Evolutionary conservation across 2,329 filamentous ascomycete species (phyloP).

Genomic region (Fusarium sp.): DNA sequence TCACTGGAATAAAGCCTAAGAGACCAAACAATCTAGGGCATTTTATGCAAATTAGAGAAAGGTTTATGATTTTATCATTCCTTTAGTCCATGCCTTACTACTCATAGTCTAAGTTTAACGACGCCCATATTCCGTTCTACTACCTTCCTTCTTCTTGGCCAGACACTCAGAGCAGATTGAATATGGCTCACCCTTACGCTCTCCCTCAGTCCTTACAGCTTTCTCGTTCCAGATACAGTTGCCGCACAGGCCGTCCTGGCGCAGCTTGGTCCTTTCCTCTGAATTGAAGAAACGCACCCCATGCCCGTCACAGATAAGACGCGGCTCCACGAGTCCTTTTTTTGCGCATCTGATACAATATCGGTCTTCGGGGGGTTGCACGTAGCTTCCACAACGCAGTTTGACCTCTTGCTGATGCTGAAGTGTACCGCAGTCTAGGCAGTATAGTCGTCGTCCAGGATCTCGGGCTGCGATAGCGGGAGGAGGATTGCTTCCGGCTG

Average conservation of each 20-base stretch:
- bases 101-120: background rate
- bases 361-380: no score
- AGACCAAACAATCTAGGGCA: background rate
- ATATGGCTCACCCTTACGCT: background rate
- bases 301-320: no score
- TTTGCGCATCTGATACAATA: no score
- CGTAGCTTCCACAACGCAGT: no score
- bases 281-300: no score
- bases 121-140: no score
- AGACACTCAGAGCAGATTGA: background rate
- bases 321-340: no score
- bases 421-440: background rate
- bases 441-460: background rate
- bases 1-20: background rate
- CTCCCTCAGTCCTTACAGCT: background rate
- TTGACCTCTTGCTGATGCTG: no score
- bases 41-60: background rate
- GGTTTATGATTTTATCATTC: background rate
- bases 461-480: no score
- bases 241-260: background rate
- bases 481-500: background rate
- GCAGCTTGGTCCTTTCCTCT: accelerated
- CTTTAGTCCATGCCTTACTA: background rate
- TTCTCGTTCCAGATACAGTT: background rate
- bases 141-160: accelerated